Percentiles rank a stretch among this genome's conserved stretches.
Conservation (phyloP, 2,329 filamentous ascomycete genomes). For the Achaetomium macrosporum region DNA sequence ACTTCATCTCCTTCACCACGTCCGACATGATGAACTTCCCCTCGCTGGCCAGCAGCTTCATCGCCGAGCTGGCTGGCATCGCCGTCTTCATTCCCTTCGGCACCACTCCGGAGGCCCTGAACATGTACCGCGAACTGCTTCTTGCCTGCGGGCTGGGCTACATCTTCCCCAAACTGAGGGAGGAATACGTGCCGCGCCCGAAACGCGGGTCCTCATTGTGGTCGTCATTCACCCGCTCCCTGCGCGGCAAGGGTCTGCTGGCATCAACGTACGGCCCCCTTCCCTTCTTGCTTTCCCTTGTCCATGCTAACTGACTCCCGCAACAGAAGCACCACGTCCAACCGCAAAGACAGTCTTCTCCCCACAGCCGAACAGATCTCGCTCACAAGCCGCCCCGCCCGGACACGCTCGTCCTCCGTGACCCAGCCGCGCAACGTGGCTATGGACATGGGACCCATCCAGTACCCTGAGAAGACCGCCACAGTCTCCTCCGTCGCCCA, state of each 20-base stretch:
- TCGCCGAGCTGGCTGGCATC: conserved; percentile 41
- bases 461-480: neutral
- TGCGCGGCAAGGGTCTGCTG: conserved; percentile 8
- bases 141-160: conserved; percentile 38
- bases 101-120: conserved; percentile 47
- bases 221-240: conserved; percentile 11
- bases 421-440: neutral
- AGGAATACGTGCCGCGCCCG: conserved; percentile 28
- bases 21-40: conserved; percentile 36
- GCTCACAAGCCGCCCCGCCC: neutral
- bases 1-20: conserved; percentile 41
- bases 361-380: conserved; percentile 18
- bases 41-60: conserved; percentile 43
- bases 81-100: conserved; percentile 52
- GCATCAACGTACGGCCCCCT: conserved; percentile 4
- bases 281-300: neutral
- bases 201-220: conserved; percentile 9
- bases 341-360: conserved; percentile 17
- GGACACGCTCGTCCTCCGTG: neutral
- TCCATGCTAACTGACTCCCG: neutral
- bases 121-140: conserved; percentile 40
- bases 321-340: conserved; percentile 7
- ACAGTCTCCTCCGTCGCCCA: neutral
- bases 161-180: conserved; percentile 37
- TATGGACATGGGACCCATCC: neutral